A percentile compares a stretch with the other conserved stretches of the same genome.
These are phyloP conservation scores for Corchorus capsularis DNA, from an alignment of 345 rosid species.

Conservation along the genomic window DNA sequence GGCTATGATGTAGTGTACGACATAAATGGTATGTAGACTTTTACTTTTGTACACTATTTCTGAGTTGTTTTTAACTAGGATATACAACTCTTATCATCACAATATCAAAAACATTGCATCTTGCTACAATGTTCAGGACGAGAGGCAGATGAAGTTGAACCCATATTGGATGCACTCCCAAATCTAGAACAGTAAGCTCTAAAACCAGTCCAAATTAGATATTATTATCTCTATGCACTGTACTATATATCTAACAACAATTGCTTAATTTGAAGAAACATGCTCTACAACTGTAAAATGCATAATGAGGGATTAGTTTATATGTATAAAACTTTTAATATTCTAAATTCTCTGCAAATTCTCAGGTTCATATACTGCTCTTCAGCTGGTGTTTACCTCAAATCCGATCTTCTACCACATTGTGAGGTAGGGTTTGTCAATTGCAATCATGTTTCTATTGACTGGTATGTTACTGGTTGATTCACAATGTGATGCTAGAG, in stretches of 20 bases:
- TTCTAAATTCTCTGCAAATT: slow-evolving; percentile 27
- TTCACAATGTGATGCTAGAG: background rate
- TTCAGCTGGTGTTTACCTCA: slow-evolving; percentile 94
- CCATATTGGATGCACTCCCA: slow-evolving; percentile 90
- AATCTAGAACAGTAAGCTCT: slow-evolving; percentile 82
- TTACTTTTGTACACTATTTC: background rate
- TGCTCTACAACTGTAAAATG: background rate
- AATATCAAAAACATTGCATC: background rate
- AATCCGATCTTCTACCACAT: slow-evolving; percentile 85
- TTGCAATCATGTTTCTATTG: background rate
- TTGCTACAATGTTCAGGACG: slow-evolving; percentile 56
- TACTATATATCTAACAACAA: background rate
- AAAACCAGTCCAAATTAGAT: slow-evolving; percentile 11
- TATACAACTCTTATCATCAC: background rate
- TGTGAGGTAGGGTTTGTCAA: slow-evolving; percentile 55
- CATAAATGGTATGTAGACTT: slow-evolving; percentile 64
- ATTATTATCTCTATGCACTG: background rate
- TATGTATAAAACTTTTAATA: slow-evolving; percentile 1
- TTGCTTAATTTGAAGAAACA: background rate
- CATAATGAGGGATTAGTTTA: background rate
- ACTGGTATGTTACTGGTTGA: background rate
- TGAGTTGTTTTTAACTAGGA: background rate
- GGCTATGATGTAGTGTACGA: slow-evolving; percentile 94
- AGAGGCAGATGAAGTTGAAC: slow-evolving; percentile 88
- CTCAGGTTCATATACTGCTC: slow-evolving; percentile 91